Conservation (phyloP, 75 land plant species). For the Cunninghamia lanceolata region DNA sequence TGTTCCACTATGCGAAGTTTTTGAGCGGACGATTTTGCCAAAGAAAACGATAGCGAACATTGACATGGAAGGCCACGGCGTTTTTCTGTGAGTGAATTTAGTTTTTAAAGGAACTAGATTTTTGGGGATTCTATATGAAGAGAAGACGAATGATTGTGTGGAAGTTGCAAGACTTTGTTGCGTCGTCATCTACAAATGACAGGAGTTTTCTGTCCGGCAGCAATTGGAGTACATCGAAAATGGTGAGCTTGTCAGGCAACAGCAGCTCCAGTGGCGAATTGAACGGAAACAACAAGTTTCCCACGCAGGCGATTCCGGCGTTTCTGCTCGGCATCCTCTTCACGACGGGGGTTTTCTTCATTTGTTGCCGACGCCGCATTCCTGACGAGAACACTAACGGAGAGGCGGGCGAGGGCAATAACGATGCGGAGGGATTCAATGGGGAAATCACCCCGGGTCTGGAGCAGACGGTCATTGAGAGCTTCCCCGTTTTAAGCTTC, state of each 20-base stretch:
- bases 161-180: neutral
- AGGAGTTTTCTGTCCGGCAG: neutral
- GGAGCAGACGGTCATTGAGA: constrained; percentile 4
- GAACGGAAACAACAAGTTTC: neutral
- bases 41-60: no score
- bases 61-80: no score
- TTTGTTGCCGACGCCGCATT: constrained; percentile 19
- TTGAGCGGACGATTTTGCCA: no score
- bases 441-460: neutral
- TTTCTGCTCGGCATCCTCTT: constrained; percentile 14
- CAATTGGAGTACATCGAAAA: neutral
- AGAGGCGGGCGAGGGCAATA: neutral
- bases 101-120: neutral
- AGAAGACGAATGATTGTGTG: neutral
- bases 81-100: neutral
- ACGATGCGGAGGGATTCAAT: neutral
- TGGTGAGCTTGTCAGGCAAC: neutral
- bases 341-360: constrained; percentile 9
- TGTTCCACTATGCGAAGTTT: no score
- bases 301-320: neutral
- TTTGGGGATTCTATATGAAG: neutral
- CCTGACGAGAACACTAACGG: neutral
- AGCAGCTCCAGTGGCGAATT: neutral
- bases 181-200: neutral
- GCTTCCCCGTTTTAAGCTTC: constrained; percentile 3